Base-by-base conservation (phyloP, 495 filamentous ascomycete genomes). In the Cryomyces minteri region DNA sequence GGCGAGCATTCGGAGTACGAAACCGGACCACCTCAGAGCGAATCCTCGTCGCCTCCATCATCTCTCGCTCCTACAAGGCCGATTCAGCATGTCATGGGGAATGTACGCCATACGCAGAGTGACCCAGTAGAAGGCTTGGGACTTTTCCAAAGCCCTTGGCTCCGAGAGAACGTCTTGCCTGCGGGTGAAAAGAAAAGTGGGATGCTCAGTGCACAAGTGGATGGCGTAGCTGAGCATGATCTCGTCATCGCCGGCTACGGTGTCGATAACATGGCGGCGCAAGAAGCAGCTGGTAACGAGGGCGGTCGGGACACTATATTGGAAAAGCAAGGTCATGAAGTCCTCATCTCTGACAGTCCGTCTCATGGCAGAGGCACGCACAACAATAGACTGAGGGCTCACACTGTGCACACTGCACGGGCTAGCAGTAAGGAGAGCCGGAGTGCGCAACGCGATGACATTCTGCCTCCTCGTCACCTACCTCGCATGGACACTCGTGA, bases 401-500 rank as follows among this genome's bases (percentile, higher is more conserved):
- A 4, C 6, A 7, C 6, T 40, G 39, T 18, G 45, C 44, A 9
- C 50, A 45, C 38, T 48, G 39, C 33, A 45, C 33, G 8, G 18
- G 25, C 8, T n/a, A 39, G 4, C 46, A 46, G 38, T 42, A 42
- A 32, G 29, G 12, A 29, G 48, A 51, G 9, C 18, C 18, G 18
- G 18, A 25, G 18, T 14, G 3, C 34, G 12, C 34, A 3, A 38
- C 9, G 34, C 34, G 34, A 38, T 38, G 34, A 14, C 34, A 38
- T 38, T 14, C 60, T 76, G 12, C 71, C 71, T 11, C 74, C 79
- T 1, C 59, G 67, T 40, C 69, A 66, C 5, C 57, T 72, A 12
- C 58, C 64, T 28, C 60, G 71, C 25, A 61, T 67, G 43, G 72
- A 69, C 32, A 74, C 75, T 5, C 55, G 62, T 7, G 62, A 68